Base-by-base conservation (phyloP, 371 early-diverging fungal species). In the Sporodiniella umbellata region DNA sequence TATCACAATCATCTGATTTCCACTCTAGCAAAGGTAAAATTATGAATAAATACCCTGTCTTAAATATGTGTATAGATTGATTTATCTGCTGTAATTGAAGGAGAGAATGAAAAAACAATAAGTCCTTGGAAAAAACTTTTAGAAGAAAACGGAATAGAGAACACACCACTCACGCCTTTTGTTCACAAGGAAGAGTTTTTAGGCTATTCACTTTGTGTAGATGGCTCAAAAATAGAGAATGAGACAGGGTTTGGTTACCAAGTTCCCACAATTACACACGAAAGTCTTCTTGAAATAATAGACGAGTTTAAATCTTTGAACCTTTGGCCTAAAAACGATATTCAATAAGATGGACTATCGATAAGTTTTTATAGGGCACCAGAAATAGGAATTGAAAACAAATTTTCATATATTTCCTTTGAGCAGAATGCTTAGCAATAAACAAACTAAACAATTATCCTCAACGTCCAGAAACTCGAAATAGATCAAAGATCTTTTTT, bases 101-200 rank as follows among this genome's bases (percentile, higher is more conserved):
- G 93, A 24, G 84, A 89, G 45, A 96, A 96, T 55, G 95, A 95
- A 59, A 93, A 92, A 69, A 93, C 94, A 60, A 65, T 90, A 43
- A 79, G 72, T 19, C 90, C 91, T 4, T 90, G 90, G 91, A 72
- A 81, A 33, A 73, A 80, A 3, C 47, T 90, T 21, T 51, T 87
- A 15, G 68, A 69, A 8, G 61, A 66, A 2, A 75, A 75, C 7
- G 77, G 83, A n/a, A 84, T 93, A 33, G 66, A 62, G n/a, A 80
- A 80, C 50, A 92, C 95, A 23, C 94, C 95, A 2, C 61, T 96
- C 48, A 93, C 94, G n/a, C 97, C 97, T 5, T 96, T 93, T 56
- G 64, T 96, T 33, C 95, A 96, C 68, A 78, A 87, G 53, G 97
- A 96, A 57, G 67, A 93, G 14, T 70, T 95, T 22, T 88, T 85